These are phyloP conservation scores for Umbelopsis ramanniana DNA, from an alignment of 192 early-diverging fungal species.

Conservation along the genomic window DNA sequence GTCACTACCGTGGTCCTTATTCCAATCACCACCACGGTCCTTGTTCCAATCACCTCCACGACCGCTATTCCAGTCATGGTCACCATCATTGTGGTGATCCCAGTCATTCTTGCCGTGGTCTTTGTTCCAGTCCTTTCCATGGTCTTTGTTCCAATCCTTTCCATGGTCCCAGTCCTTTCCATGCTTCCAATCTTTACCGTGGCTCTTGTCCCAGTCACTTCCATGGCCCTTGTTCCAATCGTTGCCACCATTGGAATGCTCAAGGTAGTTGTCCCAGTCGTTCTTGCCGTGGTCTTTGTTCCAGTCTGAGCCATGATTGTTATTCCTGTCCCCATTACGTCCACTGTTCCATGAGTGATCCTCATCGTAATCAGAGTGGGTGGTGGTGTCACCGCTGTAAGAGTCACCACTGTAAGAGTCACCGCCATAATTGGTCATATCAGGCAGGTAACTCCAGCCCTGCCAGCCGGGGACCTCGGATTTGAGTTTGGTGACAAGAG, in stretches of 20 bases:
- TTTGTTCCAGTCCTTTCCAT: no score
- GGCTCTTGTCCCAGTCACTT: not conserved
- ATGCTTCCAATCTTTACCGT: not conserved
- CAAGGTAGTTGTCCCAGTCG: no score
- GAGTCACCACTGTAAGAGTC: not conserved
- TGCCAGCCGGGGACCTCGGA: not conserved
- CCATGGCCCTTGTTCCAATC: no score
- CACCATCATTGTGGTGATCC: not conserved
- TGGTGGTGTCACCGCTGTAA: not conserved
- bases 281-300: no score
- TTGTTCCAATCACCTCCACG: not conserved
- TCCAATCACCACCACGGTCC: not conserved
- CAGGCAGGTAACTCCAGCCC: not conserved
- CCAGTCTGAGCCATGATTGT: no score
- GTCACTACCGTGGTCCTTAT: not conserved
- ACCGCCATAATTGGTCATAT: not conserved
- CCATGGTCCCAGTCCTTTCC: not conserved
- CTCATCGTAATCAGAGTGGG: no score
- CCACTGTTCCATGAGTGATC: no score
- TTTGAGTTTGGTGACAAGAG: not conserved
- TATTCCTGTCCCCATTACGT: no score
- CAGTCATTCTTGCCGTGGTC: not conserved
- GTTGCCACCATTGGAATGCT: no score
- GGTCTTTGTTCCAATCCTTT: no score
- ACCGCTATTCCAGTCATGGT: not conserved